Evolutionary conservation across 2,329 filamentous ascomycete species (phyloP), one percentile per base, ranked within the genome.

Genomic region (Leptodontidium sp.): DNA sequence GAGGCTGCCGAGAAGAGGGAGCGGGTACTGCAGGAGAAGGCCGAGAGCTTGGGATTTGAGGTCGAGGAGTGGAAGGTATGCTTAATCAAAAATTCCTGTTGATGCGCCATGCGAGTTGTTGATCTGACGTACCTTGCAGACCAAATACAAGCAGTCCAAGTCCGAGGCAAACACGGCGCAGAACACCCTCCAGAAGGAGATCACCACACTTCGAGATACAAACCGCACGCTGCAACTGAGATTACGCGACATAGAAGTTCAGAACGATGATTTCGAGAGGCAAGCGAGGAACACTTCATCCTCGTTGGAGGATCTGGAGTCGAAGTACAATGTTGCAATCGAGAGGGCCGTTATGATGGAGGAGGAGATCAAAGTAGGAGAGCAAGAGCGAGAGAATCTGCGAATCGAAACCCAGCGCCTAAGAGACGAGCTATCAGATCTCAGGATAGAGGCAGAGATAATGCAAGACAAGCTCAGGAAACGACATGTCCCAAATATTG

Each of bases 61-160:
- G 94, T 96, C 0, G 94, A 98, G 68, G 96, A 99, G 82, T 99
- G 96, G 96, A 98, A 98, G 90, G 94, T 95, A 84, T 80, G 87
- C 78, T 61, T 26, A 45, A n/a, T 40, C 15, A 24, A 12, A 43
- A 12, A 32, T 53, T 12, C n/a, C 26, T 35, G 43, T 38, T 57
- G 29, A 49, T 55, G 26, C 32, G 40, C 12, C 21, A 21, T 24
- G 21, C 15, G 15, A n/a, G 50, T 61, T 70, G 66, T 68, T 9
- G 8, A 66, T 50, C 17, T 63, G 26, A 72, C 68, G 9, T 64
- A 45, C 52, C 32, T 49, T 55, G 29, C 69, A 97, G 94, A 90
- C 92, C 74, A 99, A 98, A 85, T 97, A 97, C 86, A 97, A 94
- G 80, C 94, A 98, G 79, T 92, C 94, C 72, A 98, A 98, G 80